Evolutionary conservation across 257 asterid genomes (phyloP), one percentile per base, ranked within the genome.

Genomic region (Solanum virginianum): DNA sequence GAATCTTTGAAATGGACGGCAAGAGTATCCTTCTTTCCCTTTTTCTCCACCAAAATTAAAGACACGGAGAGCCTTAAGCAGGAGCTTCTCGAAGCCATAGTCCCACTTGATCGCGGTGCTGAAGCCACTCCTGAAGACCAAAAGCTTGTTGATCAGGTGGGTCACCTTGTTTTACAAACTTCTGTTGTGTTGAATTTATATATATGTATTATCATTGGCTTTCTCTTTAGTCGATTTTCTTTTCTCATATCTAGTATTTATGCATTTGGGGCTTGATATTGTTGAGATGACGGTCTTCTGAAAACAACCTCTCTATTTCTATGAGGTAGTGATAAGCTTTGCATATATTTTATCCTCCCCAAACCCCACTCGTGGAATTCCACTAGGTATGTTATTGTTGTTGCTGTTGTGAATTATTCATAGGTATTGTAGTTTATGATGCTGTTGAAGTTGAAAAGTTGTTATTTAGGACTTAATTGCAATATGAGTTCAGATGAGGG

Each of bases 71-170:
- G 84, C 65, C 90, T 91, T 8, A 93, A 90, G 88, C 83, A 81
- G 85, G 93, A 89, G 87, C 96, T 93, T 89, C 85, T 93, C 8
- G 90, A 90, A 80, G 91, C 93, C 15, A 89, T 93, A 79, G 88
- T 83, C 82, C 91, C 93, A 4, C 91, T 93, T 18, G 93, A 91
- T 89, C 94, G 96, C 8, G 96, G 96, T 22, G 94, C 91, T 56
- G 90, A 88, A 62, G 93, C 96, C 63, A 88, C 92, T 29, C 84
- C 89, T 11, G 90, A 91, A 77, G 94, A 93, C 53, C 94, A 91
- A 86, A 86, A 63, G 84, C 90, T 83, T 16, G 84, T 91, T 39
- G 93, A 91, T 82, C 86, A 89, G 91, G 93, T 87, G 53, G 53
- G 53, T 70, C 16, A 39, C 53, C 53, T 36, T 17, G 55, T 80